Percentiles rank a stretch among this genome's conserved stretches.
These are phyloP conservation scores for Globisporangium cylindrosporum DNA, from an alignment of 352 stramenopile species.

Conservation along the genomic window DNA sequence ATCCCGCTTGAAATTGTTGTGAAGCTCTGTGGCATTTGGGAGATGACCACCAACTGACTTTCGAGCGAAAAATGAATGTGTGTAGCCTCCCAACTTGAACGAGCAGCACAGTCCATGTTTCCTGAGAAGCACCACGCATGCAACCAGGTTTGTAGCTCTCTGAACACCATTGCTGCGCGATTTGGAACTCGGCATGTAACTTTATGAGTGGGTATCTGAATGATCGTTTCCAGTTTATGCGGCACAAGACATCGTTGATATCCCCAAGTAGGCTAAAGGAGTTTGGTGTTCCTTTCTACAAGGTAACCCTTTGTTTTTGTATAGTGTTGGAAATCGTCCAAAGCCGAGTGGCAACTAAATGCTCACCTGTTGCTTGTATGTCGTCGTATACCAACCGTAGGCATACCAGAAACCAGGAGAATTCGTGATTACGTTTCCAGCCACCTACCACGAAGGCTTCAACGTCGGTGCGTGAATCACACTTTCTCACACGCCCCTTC, in stretches of 20 bases:
- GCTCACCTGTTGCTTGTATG: background rate
- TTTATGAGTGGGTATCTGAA: background rate
- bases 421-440: conserved; percentile 92
- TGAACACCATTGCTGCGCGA: no score
- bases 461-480: conserved; percentile 61
- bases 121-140: conserved; percentile 84
- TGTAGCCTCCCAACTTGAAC: conserved; percentile 74
- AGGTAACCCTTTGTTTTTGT: conserved; percentile 17
- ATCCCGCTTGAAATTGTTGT: no score
- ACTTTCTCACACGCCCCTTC: background rate
- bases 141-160: conserved; percentile 37
- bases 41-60: background rate
- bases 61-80: background rate
- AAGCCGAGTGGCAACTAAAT: no score
- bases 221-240: conserved; percentile 69
- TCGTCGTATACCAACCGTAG: conserved; percentile 16
- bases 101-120: conserved; percentile 82
- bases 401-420: conserved; percentile 84
- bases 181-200: background rate
- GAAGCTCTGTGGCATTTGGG: background rate
- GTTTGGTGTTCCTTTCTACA: conserved; percentile 82
- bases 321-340: no score
- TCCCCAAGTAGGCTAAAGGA: conserved; percentile 78
- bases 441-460: conserved; percentile 88
- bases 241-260: conserved; percentile 92